Evolutionary conservation across 2,329 filamentous ascomycete species (phyloP), one percentile per base, ranked within the genome.

Genomic region (Rachicladosporium sp.): DNA sequence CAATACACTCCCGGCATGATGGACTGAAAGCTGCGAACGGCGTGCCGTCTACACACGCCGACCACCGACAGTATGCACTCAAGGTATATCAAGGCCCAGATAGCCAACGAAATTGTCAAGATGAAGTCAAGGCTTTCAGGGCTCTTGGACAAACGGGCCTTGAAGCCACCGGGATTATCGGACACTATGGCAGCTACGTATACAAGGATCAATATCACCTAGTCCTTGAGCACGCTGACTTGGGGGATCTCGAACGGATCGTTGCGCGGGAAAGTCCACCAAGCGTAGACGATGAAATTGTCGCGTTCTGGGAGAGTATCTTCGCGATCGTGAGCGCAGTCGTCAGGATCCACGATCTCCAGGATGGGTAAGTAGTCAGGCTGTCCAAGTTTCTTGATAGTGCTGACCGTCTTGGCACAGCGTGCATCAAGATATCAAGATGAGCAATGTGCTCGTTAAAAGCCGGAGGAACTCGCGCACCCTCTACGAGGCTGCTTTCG

Each of bases 211-310:
- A 42, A 3, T 56, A 35, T 41, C 55, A 61, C 41, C 48, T 62
- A 4, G 36, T 63, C 5, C 49, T 64, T 3, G 59, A 63, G 42
- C 59, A 52, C 46, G 59, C 60, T 3, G 51, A 61, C 30, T 40
- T 48, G 12, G 58, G 60, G 2, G 54, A 50, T 3, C 45, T 64
- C 3, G 50, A 59, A 31, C 42, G 58, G 5, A 61, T 50, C 37
- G 56, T 60, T 39, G 10, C 52, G 30, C 8, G 10, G 11, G 10
- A 29, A 12, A 12, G 13, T 10, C n/a, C 19, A 15, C 37, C 58
- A 2, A 48, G 31, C n/a, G 40, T 32, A 8, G 48, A 48, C 10
- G 38, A 39, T 13, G 54, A 60, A 23, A 55, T 58, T 11, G 45
- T 52, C n/a, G 49, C 46, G 6, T 56, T 62, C 33, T 62, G 57